Evolutionary conservation across 202 grass and related monocot species (phyloP).

Genomic region (Schoenoplectus triqueter): DNA sequence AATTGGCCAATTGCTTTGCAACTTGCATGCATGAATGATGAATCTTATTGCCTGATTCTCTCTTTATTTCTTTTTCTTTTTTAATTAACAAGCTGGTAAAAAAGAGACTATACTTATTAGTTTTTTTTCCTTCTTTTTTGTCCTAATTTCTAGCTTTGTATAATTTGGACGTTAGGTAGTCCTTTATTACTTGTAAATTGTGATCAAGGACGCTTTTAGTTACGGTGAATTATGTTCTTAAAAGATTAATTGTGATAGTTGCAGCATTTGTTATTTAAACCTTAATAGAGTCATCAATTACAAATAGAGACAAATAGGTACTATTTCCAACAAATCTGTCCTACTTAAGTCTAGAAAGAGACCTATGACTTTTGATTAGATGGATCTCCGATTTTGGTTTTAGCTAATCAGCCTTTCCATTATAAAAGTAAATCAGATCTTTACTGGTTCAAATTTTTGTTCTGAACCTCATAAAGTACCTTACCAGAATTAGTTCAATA

Average conservation of each 20-base stretch:
- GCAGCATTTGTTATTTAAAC: too few relatives aligned
- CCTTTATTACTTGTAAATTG: too few relatives aligned
- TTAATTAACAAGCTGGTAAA: constrained; percentile 13
- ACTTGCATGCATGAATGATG: background rate
- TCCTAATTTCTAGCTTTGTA: too few relatives aligned
- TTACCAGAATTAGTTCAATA: background rate
- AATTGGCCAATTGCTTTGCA: background rate
- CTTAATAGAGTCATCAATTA: too few relatives aligned
- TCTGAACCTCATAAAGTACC: background rate
- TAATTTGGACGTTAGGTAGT: too few relatives aligned
- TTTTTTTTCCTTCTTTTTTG: background rate
- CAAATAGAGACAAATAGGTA: too few relatives aligned
- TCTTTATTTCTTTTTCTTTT: background rate
- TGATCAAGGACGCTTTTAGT: too few relatives aligned
- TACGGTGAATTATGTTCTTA: too few relatives aligned
- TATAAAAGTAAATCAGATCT: background rate
- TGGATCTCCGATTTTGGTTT: constrained; percentile 19
- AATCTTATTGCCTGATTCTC: background rate
- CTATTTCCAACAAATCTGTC: constrained; percentile 11
- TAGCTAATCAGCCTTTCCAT: background rate
- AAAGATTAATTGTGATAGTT: too few relatives aligned
- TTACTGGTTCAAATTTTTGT: background rate
- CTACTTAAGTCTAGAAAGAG: background rate
- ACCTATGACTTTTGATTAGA: background rate
- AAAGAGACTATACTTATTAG: background rate